Percentiles rank a stretch among this genome's conserved stretches.
Evolutionary conservation across 2,329 filamentous ascomycete species (phyloP).

Genomic region (Xylaria sp.): DNA sequence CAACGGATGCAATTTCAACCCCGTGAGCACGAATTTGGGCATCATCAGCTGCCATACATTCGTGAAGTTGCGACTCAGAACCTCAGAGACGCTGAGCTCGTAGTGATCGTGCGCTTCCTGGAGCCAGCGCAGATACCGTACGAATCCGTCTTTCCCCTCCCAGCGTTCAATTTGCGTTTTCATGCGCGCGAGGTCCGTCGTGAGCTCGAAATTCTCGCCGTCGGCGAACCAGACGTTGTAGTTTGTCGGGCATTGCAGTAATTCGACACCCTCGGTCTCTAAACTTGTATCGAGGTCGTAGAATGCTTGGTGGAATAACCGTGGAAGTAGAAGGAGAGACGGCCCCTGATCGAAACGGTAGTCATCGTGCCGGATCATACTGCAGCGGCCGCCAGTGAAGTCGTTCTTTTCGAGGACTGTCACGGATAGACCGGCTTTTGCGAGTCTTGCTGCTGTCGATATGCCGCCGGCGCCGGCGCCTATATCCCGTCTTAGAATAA

Average conservation of each 20-base stretch:
- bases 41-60: conserved; percentile 51
- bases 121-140: conserved; percentile 62
- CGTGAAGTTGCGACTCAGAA: conserved; percentile 64
- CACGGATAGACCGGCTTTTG: conserved; percentile 64
- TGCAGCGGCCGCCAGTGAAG: conserved; percentile 68
- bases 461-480: conserved; percentile 69
- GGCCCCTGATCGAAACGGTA: conserved; percentile 74
- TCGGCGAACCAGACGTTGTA: conserved; percentile 72
- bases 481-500: conserved; percentile 25
- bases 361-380: conserved; percentile 54
- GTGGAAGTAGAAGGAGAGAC: conserved; percentile 65
- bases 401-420: conserved; percentile 73
- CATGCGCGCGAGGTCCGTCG: conserved; percentile 65
- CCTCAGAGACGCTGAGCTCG: conserved; percentile 60
- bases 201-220: conserved; percentile 57
- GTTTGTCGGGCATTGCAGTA: conserved; percentile 69
- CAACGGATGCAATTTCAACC: conserved; percentile 62
- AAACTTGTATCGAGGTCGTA: conserved; percentile 62
- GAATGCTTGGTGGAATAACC: conserved; percentile 65
- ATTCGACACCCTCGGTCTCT: conserved; percentile 58
- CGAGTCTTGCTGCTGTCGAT: conserved; percentile 64
- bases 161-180: conserved; percentile 66
- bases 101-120: conserved; percentile 65
- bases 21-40: conserved; percentile 52
- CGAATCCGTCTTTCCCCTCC: conserved; percentile 66